A percentile compares a stretch with the other conserved stretches of the same genome.
These are phyloP conservation scores for Coemansia asiatica DNA, from an alignment of 192 early-diverging fungal genomes.

Conservation along the genomic window DNA sequence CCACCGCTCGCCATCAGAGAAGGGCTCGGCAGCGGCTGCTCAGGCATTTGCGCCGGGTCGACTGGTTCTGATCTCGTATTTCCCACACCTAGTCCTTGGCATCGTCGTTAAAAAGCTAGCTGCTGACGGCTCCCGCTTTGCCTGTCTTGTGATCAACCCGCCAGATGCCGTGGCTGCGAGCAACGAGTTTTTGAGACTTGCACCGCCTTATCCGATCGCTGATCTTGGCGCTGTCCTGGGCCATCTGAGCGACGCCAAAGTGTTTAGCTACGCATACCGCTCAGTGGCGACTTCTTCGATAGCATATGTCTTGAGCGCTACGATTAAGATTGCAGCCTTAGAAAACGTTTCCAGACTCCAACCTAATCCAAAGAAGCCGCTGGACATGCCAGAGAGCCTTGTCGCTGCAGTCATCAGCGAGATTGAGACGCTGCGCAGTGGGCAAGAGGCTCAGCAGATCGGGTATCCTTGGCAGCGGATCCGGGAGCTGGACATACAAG, in stretches of 20 bases:
- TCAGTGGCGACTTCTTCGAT: constrained; percentile 28
- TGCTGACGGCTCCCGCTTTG: constrained; percentile 38
- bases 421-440: constrained; percentile 31
- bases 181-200: neutral
- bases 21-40: constrained; percentile 57
- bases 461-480: constrained; percentile 88
- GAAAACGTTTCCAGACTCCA: constrained; percentile 12
- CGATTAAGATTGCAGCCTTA: constrained; percentile 21
- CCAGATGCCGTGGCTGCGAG: constrained; percentile 10
- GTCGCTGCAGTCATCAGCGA: constrained; percentile 30
- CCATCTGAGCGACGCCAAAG: constrained; percentile 13
- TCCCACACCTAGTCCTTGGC: constrained; percentile 45
- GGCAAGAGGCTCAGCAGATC: constrained; percentile 24
- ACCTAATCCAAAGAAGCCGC: constrained; percentile 11
- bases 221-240: constrained; percentile 16
- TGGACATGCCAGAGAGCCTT: constrained; percentile 41
- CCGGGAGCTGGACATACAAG: constrained; percentile 84
- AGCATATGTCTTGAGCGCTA: constrained; percentile 16
- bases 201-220: constrained; percentile 35
- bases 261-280: constrained; percentile 12
- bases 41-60: constrained; percentile 72
- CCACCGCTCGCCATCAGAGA: constrained; percentile 26
- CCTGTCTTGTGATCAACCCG: constrained; percentile 39
- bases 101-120: constrained; percentile 23
- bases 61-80: constrained; percentile 74